Evolutionary conservation across 2,329 filamentous ascomycete genomes (phyloP).

Genomic region (Fusarium albosuccineum): DNA sequence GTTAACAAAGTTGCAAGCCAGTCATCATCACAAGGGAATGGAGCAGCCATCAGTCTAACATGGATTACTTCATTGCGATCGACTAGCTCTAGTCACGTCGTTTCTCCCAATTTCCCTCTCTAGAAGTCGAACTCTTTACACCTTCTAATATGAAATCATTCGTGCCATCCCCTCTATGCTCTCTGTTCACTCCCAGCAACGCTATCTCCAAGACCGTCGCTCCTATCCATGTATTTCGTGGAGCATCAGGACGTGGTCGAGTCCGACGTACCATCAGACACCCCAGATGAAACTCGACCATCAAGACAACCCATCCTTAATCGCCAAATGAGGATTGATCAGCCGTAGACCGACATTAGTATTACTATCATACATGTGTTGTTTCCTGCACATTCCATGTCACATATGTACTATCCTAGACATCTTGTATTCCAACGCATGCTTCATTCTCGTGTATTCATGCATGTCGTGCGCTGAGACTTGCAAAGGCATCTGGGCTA

Average conservation of each 20-base stretch:
- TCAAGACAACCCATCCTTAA: background rate
- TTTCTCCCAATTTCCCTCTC: no score
- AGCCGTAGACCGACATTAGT: conserved; percentile 43
- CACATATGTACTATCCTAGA: conserved; percentile 41
- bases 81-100: no score
- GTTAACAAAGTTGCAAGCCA: background rate
- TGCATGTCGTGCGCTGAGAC: conserved; percentile 73
- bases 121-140: background rate
- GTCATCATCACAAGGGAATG: background rate
- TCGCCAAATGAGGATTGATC: conserved; percentile 9
- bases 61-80: no score
- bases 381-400: conserved; percentile 26
- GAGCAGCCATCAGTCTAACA: no score
- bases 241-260: background rate
- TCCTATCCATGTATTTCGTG: background rate
- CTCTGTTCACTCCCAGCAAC: background rate
- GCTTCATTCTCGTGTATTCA: conserved; percentile 49
- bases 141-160: background rate
- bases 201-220: background rate
- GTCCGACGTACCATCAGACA: background rate
- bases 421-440: conserved; percentile 31
- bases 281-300: background rate
- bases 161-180: background rate
- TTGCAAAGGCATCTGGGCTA: conserved; percentile 84
- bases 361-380: conserved; percentile 47